Evolutionary conservation across 2,329 filamentous ascomycete species (phyloP).

Genomic region (Pezicula rhizophila): DNA sequence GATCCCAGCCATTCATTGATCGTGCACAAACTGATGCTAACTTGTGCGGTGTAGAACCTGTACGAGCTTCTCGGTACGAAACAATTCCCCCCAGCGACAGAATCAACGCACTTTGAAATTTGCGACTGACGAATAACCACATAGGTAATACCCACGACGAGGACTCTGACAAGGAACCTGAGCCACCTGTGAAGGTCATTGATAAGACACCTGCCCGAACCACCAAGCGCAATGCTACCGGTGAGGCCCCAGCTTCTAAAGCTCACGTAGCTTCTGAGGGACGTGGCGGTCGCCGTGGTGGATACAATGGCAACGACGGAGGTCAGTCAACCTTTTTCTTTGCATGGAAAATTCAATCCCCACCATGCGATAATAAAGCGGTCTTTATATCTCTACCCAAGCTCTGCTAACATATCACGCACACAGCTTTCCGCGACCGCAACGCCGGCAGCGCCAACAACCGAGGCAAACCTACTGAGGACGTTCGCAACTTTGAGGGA

Average conservation of each 20-base stretch:
- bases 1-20: slow-evolving; percentile 9
- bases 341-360: background rate
- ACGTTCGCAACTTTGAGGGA: slow-evolving; percentile 55
- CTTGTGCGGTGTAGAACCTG: slow-evolving; percentile 64
- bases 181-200: slow-evolving; percentile 79
- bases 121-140: slow-evolving; percentile 22
- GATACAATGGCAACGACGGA: slow-evolving; percentile 72
- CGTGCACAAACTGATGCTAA: slow-evolving; percentile 29
- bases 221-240: slow-evolving; percentile 77
- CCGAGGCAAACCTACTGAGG: slow-evolving; percentile 72
- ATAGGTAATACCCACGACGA: slow-evolving; percentile 55
- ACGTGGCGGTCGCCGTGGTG: slow-evolving; percentile 38
- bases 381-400: slow-evolving; percentile 2
- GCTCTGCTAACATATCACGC: slow-evolving; percentile 9
- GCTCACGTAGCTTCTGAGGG: slow-evolving; percentile 18
- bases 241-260: slow-evolving; percentile 53
- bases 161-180: slow-evolving; percentile 64
- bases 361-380: background rate
- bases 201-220: slow-evolving; percentile 74
- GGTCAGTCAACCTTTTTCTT: slow-evolving; percentile 53
- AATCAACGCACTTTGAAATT: slow-evolving; percentile 13
- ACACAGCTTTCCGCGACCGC: slow-evolving; percentile 80
- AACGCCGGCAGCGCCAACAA: slow-evolving; percentile 76
- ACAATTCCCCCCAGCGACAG: slow-evolving; percentile 9
- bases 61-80: slow-evolving; percentile 94